Conservation (phyloP, 1,284 basidiomycete genomes). For the Kalmanozyma brasiliensis region DNA sequence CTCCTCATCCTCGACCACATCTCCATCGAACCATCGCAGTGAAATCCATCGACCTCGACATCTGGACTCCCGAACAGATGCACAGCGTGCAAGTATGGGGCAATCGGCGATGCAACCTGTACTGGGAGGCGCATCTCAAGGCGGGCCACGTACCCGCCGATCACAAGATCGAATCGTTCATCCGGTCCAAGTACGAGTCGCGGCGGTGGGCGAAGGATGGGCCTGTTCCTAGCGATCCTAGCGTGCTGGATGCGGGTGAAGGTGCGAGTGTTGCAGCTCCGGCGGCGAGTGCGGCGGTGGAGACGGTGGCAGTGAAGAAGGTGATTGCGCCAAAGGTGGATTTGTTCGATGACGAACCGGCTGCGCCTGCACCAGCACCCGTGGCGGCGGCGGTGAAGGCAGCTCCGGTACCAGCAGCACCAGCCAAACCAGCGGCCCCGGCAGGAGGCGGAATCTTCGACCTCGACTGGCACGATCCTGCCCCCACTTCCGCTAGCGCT, state of each 20-base stretch:
- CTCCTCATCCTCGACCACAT: no score
- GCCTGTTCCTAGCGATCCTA: conserved; percentile 83
- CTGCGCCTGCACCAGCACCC: conserved; percentile 13
- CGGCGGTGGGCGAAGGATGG: conserved; percentile 91
- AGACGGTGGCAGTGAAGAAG: conserved; percentile 1
- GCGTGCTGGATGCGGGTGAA: conserved; percentile 75
- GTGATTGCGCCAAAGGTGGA: conserved; percentile 22
- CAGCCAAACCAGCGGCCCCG: conserved; percentile 58
- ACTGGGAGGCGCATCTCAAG: conserved; percentile 97
- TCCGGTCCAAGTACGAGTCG: conserved; percentile 95
- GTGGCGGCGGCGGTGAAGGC: conserved; percentile 7
- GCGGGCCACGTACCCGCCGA: conserved; percentile 91
- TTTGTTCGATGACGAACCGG: conserved; percentile 34
- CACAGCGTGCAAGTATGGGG: conserved; percentile 84
- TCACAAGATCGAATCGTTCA: conserved; percentile 98
- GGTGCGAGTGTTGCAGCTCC: conserved; percentile 14
- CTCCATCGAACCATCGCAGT: no score
- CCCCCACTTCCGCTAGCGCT: conserved; percentile 39
- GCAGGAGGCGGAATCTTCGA: conserved; percentile 79
- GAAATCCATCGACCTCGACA: conserved; percentile 96
- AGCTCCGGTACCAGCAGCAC: conserved; percentile 10
- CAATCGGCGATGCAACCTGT: conserved; percentile 87
- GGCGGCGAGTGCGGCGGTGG: neutral
- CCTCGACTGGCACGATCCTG: conserved; percentile 77
- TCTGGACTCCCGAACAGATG: conserved; percentile 99